These are phyloP conservation scores for Adansonia grandidieri DNA, from an alignment of 441 rosid genomes.

Conservation along the genomic window DNA sequence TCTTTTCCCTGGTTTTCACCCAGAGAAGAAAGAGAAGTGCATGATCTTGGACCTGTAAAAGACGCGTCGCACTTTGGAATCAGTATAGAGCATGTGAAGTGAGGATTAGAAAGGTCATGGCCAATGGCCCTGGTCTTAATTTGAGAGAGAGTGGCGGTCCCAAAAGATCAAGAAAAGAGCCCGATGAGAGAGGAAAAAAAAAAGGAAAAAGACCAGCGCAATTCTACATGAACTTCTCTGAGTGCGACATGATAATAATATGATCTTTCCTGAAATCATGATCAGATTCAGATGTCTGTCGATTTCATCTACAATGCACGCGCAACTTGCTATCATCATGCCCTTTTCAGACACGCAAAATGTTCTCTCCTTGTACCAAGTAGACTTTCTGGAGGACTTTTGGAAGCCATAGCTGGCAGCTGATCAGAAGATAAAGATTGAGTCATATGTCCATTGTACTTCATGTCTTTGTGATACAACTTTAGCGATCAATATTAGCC, in stretches of 20 bases:
- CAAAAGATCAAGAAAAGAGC: too few relatives aligned
- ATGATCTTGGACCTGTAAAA: slow-evolving; percentile 12
- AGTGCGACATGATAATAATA: not conserved
- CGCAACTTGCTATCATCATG: not conserved
- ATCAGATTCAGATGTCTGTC: not conserved
- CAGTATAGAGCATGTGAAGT: not conserved
- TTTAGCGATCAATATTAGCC: too few relatives aligned
- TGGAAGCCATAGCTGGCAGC: too few relatives aligned
- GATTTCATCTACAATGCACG: not conserved
- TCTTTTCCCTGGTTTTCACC: slow-evolving; percentile 16
- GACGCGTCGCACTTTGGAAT: not conserved
- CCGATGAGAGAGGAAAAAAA: too few relatives aligned
- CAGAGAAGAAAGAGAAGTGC: not conserved
- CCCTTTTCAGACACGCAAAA: too few relatives aligned
- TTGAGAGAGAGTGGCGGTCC: too few relatives aligned
- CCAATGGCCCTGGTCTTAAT: not conserved
- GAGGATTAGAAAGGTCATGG: slow-evolving; percentile 7
- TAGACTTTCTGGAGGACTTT: too few relatives aligned
- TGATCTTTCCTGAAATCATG: not conserved
- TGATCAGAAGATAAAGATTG: too few relatives aligned
- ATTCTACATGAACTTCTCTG: not conserved
- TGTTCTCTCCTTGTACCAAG: too few relatives aligned
- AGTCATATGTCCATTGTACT: too few relatives aligned
- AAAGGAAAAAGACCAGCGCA: not conserved
- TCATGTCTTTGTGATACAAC: too few relatives aligned